Evolutionary conservation across 1,139 yeast species (phyloP), one percentile per base, ranked within the genome.

Genomic region (Suhomyces maxii): DNA sequence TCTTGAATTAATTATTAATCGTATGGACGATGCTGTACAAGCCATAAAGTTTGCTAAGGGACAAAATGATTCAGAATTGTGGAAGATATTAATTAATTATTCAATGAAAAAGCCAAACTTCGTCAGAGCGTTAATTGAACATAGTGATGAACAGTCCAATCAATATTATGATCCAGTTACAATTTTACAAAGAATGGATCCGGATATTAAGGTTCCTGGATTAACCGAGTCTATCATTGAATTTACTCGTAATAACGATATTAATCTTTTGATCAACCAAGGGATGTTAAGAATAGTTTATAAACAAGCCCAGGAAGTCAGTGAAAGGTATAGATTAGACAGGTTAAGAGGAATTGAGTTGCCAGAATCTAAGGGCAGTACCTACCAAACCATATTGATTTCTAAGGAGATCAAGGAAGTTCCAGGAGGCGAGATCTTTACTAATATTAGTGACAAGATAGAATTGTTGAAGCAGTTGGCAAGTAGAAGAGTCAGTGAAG

Each of bases 1-100:
- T 0, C 68, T 93, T 55, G 77, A 75, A 51, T 71, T 93, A 44
- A 90, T 93, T 14, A 83, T 90, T 37, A 85, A 88, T 53, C 79
- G 87, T 54, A 67, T 90, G 44, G 78, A 84, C 46, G 95, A 91
- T 60, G 95, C 97, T 0, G 78, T 79, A 36, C 76, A 80, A 55
- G 98, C 98, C 0, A 87, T 93, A 33, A 79, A 77, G 13, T 93
- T 90, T 73, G 96, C 95, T 1, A 83, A 79, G 48, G 75, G 77
- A 12, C 83, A 86, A 53, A 82, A 84, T 44, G 95, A 89, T 55
- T 66, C 71, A 31, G 95, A 88, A 14, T 70, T 90, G 9, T 91
- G 97, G 96, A 82, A 82, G 40, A 82, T 83, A 39, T 71, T 93
- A 49, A 68, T 91, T 10, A 82, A 80, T 13, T 83, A 85, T 61